Evolutionary conservation across 2,329 filamentous ascomycete genomes (phyloP), one percentile per base, ranked within the genome.

Genomic region (Mycosphaerella sp.): DNA sequence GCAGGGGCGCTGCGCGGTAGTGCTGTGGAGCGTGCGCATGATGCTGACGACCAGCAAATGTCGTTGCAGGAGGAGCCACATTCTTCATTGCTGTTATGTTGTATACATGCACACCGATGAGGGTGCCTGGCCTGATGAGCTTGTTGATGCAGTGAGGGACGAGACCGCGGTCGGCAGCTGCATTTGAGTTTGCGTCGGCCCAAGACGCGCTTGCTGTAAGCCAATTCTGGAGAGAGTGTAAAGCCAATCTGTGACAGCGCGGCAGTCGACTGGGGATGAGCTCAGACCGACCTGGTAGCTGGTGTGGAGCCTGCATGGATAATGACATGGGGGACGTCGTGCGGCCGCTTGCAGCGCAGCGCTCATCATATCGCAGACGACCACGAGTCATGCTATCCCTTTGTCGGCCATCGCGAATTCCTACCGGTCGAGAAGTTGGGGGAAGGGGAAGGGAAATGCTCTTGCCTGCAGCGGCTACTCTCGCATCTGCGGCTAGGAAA

Each of bases 161-260:
- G 21, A 21, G 21, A 51, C 54, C 52, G 49, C 55, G 56, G 54
- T 60, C 60, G 58, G 60, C 55, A 62, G 54, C 58, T 59, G 55
- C 54, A 58, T 54, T 60, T 56, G 54, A 58, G 55, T 58, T 60
- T 51, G 47, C 46, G 49, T 56, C 56, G 53, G 34, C 48, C 54
- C 51, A 51, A 59, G 58, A 51, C 44, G 55, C 47, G 45, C 44
- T 59, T 52, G 29, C 38, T 46, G 48, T 52, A 46, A 57, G 56
- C 47, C 59, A 59, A 57, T 57, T 31, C 57, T 39, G 41, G 21
- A 51, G 53, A 54, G 55, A 59, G 50, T 56, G 56, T 48, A 53
- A 56, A 62, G 58, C 56, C 56, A 62, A 62, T 62, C 60, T 60
- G 55, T 60, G 55, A 56, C 52, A 54, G 53, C 46, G 52, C 51